Percentiles rank a stretch among this genome's conserved stretches.
phyloP scores from a whole-genome alignment of 148 eudicot genomes.

The Mesembryanthemum crystallinum region DNA sequence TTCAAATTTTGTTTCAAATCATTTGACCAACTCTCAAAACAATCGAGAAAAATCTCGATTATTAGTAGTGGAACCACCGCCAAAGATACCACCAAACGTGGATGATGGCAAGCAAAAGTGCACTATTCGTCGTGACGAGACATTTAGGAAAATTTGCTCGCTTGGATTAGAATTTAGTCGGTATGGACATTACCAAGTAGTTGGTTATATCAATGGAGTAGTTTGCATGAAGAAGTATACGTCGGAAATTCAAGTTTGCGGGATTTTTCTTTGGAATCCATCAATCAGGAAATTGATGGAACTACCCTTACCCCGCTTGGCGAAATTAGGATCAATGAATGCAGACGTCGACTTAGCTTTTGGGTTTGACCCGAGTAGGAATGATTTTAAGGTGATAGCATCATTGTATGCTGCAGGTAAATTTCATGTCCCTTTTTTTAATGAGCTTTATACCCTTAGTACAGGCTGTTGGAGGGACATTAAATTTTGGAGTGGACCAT shows the following conservation, averaged over 20 bases:
- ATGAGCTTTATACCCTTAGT: conserved; percentile 20
- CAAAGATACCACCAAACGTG: not conserved
- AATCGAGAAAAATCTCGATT: not conserved
- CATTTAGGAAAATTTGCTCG: not conserved
- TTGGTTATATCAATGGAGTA: conserved; percentile 14
- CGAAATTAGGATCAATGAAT: not conserved
- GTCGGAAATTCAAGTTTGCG: not conserved
- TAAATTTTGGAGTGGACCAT: not conserved
- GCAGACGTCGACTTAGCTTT: conserved; percentile 17
- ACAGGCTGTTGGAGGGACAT: not conserved
- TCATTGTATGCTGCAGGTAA: not conserved
- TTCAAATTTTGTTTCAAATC: not conserved
- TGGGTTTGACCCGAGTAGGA: conserved; percentile 12
- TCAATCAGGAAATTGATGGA: conserved; percentile 13
- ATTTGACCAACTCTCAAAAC: not conserved
- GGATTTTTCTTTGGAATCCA: conserved; percentile 20
- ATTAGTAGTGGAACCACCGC: conserved; percentile 15
- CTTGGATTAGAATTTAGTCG: not conserved
- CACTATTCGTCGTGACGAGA: conserved; percentile 10
- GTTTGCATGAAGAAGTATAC: not conserved
- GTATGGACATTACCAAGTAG: not conserved
- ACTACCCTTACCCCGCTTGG: not conserved
- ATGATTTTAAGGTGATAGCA: conserved; percentile 16
- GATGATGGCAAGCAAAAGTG: not conserved
- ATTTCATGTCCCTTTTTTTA: not conserved